A percentile compares a stretch with the other conserved stretches of the same genome.
Conservation (phyloP, 495 filamentous ascomycete genomes). For the Cercophora scortea region DNA sequence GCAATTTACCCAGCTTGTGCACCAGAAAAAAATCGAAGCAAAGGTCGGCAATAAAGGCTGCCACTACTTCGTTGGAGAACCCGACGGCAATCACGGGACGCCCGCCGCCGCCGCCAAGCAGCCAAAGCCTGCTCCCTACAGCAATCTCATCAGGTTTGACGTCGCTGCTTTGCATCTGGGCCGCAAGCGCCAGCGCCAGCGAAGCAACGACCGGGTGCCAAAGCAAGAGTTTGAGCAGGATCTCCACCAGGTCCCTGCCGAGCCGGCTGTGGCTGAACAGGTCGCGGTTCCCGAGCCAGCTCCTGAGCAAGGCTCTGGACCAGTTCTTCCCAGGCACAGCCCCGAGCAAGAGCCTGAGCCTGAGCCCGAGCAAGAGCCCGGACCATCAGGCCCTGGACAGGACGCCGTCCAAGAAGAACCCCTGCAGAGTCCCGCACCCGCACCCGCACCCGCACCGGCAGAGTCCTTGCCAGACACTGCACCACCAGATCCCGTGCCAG, state of each 20-base stretch:
- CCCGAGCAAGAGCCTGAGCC: neutral
- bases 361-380: neutral
- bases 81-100: slow-evolving; percentile 19
- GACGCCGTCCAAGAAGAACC: neutral
- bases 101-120: slow-evolving; percentile 15
- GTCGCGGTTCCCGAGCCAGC: neutral
- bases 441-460: too few species aligned
- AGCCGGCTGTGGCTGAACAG: neutral
- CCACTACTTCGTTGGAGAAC: slow-evolving; percentile 38
- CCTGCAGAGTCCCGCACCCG: neutral
- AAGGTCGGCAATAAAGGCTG: slow-evolving; percentile 38
- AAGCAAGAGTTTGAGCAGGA: neutral
- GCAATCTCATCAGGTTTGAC: slow-evolving; percentile 32
- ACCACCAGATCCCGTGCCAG: too few species aligned
- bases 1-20: slow-evolving; percentile 34
- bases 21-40: slow-evolving; percentile 40
- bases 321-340: too few species aligned
- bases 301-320: neutral
- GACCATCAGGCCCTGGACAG: neutral
- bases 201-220: neutral
- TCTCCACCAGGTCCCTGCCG: neutral
- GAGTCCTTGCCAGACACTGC: too few species aligned
- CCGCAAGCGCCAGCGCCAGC: slow-evolving; percentile 14
- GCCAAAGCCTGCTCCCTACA: slow-evolving; percentile 34
- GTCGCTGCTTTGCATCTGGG: slow-evolving; percentile 14